These are phyloP conservation scores for Penicillium sp. DNA, from an alignment of 2,329 filamentous ascomycete genomes.

Conservation along the genomic window DNA sequence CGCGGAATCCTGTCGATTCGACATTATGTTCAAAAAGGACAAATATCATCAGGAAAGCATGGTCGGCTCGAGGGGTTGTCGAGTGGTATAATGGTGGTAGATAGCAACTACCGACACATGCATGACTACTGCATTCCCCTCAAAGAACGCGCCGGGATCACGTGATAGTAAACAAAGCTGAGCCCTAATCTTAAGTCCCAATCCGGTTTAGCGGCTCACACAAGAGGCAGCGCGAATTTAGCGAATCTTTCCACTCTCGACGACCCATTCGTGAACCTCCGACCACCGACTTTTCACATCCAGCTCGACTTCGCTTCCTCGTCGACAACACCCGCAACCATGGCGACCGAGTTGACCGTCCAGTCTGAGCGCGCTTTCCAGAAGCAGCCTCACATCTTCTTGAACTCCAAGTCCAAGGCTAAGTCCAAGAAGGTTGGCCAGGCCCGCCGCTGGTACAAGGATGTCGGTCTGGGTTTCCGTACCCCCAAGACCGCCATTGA, in stretches of 20 bases:
- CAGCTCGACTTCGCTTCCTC: slow-evolving; percentile 38
- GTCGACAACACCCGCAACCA: slow-evolving; percentile 58
- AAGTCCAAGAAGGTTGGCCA: slow-evolving; percentile 77
- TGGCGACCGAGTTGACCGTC: slow-evolving; percentile 98
- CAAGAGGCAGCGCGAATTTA: slow-evolving; percentile 34
- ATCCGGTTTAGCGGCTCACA: slow-evolving; percentile 36
- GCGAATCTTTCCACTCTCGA: slow-evolving; percentile 41
- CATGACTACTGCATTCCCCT: slow-evolving; percentile 13
- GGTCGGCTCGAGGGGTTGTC: background rate
- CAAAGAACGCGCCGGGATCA: slow-evolving; percentile 30
- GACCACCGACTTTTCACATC: slow-evolving; percentile 29
- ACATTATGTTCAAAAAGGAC: slow-evolving; percentile 23
- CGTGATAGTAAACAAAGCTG: slow-evolving; percentile 42
- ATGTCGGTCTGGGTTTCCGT: slow-evolving; percentile 97
- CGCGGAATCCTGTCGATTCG: slow-evolving; percentile 33
- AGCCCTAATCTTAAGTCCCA: slow-evolving; percentile 40
- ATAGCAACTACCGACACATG: background rate
- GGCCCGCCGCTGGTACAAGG: slow-evolving; percentile 98
- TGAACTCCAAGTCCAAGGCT: slow-evolving; percentile 89
- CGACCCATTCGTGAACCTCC: slow-evolving; percentile 27
- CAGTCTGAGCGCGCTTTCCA: slow-evolving; percentile 99
- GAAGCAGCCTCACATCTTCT: slow-evolving; percentile 99
- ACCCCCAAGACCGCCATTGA: slow-evolving; percentile 99
- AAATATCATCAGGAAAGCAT: slow-evolving; percentile 12
- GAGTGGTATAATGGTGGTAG: background rate